Conservation (phyloP, 1,284 basidiomycete species). For the Agroathelia rolfsii region DNA sequence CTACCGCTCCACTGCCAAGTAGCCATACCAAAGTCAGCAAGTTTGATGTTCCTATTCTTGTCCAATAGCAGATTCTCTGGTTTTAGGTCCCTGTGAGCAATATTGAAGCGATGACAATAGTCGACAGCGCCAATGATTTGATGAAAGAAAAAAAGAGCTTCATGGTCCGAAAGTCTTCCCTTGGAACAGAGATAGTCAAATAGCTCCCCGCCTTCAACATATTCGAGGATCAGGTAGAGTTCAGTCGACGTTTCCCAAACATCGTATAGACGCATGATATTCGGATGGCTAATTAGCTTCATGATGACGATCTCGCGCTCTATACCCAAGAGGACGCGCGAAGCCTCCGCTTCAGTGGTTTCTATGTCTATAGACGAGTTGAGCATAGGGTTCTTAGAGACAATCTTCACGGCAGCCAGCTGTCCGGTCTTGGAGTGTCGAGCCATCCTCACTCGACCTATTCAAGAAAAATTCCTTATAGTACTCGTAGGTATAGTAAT, state of each 20-base stretch:
- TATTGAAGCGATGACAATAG: slow-evolving; percentile 97
- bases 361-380: slow-evolving; percentile 70
- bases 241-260: slow-evolving; percentile 93
- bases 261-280: slow-evolving; percentile 93
- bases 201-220: slow-evolving; percentile 94
- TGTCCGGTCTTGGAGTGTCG: slow-evolving; percentile 83
- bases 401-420: slow-evolving; percentile 96
- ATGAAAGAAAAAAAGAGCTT: slow-evolving; percentile 92
- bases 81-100: slow-evolving; percentile 98
- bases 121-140: slow-evolving; percentile 95
- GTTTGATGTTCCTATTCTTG: slow-evolving; percentile 89
- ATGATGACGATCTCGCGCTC: slow-evolving; percentile 99
- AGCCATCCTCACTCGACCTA: slow-evolving; percentile 94
- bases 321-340: slow-evolving; percentile 84
- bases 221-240: slow-evolving; percentile 93
- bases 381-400: slow-evolving; percentile 80
- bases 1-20: slow-evolving; percentile 70
- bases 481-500: too few species aligned
- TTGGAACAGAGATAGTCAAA: slow-evolving; percentile 95
- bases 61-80: slow-evolving; percentile 95
- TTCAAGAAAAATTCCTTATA: too few species aligned
- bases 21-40: slow-evolving; percentile 99
- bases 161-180: slow-evolving; percentile 72
- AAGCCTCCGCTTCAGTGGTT: slow-evolving; percentile 75
- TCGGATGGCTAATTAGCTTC: slow-evolving; percentile 98